Evolutionary conservation across 2,329 filamentous ascomycete genomes (phyloP).

Genomic region (Dryadomyces quercus-mongolicae): DNA sequence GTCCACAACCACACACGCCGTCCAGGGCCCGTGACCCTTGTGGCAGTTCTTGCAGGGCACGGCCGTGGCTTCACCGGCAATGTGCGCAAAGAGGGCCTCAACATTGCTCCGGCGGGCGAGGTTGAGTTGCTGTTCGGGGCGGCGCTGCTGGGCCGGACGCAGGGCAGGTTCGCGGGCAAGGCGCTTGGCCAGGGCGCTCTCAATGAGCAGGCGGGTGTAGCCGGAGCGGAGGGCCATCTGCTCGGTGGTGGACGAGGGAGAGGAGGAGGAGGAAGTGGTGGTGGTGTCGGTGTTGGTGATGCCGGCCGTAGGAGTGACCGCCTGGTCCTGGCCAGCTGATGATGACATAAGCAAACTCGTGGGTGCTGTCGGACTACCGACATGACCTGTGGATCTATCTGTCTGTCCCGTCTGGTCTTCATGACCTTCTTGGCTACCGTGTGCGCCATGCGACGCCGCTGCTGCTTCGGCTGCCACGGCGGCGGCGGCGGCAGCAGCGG

Average conservation of each 20-base stretch:
- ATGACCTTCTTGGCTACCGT: neutral
- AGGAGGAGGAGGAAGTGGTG: constrained; percentile 10
- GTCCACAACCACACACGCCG: constrained; percentile 43
- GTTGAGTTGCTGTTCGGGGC: constrained; percentile 41
- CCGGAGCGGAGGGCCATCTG: constrained; percentile 34
- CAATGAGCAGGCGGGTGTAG: constrained; percentile 33
- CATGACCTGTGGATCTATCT: too few species aligned
- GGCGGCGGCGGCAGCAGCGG: constrained; percentile 6
- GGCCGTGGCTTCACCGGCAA: constrained; percentile 35
- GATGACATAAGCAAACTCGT: too few species aligned
- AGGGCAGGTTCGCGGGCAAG: constrained; percentile 36
- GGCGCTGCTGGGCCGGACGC: constrained; percentile 39
- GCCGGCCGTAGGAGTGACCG: constrained; percentile 13
- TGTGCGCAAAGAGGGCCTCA: constrained; percentile 45
- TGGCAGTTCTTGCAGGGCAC: constrained; percentile 47
- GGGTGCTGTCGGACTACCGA: too few species aligned
- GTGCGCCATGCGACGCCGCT: constrained; percentile 1
- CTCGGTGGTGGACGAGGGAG: constrained; percentile 25
- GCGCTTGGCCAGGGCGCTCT: constrained; percentile 42
- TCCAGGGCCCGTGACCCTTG: constrained; percentile 49
- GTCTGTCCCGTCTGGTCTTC: too few species aligned
- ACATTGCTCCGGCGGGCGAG: constrained; percentile 46
- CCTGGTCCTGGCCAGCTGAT: too few species aligned
- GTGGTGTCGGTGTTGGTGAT: too few species aligned
- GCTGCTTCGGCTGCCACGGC: constrained; percentile 1